These are phyloP conservation scores for Sapria himalayana DNA, from an alignment of 345 rosid genomes.

Conservation along the genomic window DNA sequence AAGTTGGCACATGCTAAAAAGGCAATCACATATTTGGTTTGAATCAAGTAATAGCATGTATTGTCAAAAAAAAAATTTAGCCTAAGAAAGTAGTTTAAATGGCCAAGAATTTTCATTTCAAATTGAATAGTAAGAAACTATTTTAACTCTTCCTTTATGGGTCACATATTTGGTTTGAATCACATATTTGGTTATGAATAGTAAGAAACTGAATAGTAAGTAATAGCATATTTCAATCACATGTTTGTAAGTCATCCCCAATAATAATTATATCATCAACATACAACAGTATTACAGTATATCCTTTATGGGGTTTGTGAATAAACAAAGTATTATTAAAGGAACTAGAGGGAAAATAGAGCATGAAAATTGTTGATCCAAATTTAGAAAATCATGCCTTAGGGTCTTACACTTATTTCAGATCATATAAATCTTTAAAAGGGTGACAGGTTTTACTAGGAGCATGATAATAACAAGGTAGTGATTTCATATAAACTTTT, in stretches of 20 bases:
- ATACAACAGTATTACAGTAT: background rate
- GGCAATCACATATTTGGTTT: background rate
- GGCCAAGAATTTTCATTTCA: slow-evolving; percentile 6
- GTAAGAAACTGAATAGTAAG: no score
- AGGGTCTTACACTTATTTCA: background rate
- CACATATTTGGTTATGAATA: no score
- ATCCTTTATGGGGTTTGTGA: background rate
- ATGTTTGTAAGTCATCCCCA: background rate
- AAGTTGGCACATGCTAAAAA: no score
- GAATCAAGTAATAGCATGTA: background rate
- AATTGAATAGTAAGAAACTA: background rate
- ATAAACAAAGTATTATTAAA: background rate
- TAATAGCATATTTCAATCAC: no score
- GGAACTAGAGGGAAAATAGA: background rate
- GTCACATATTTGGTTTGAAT: no score
- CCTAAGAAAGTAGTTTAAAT: background rate
- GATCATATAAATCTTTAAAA: background rate
- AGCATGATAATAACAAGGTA: background rate
- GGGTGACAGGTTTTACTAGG: background rate
- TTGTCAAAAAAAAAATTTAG: background rate
- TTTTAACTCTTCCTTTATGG: background rate
- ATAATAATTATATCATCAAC: background rate
- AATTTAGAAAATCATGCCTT: slow-evolving; percentile 1
- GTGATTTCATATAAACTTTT: background rate
- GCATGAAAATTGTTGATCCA: background rate